phyloP scores from a whole-genome alignment of 1,284 basidiomycete species.

The Phlebopus sp. region DNA sequence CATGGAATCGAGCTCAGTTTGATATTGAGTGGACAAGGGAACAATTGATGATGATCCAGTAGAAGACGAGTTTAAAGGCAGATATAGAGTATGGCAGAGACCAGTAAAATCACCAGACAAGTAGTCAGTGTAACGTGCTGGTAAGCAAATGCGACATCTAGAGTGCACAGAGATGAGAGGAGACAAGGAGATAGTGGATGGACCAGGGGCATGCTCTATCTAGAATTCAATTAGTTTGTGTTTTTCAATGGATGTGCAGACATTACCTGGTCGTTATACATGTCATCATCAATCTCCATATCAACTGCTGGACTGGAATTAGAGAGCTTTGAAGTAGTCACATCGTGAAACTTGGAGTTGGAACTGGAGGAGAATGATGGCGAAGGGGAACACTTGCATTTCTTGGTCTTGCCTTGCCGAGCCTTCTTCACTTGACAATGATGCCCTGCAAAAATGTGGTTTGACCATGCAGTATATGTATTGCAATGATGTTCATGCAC shows the following conservation, averaged over 20 bases:
- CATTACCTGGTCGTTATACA: too few species aligned
- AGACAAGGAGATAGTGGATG: neutral
- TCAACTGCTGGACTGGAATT: neutral
- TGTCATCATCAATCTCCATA: too few species aligned
- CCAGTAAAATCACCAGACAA: neutral
- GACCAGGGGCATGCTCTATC: neutral
- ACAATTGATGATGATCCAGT: neutral
- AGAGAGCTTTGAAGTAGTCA: too few species aligned
- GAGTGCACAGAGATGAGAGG: neutral
- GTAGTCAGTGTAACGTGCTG: neutral
- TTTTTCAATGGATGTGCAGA: neutral
- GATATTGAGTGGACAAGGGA: neutral
- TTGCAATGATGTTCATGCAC: neutral
- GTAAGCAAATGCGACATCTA: constrained; percentile 1
- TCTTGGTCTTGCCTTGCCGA: neutral
- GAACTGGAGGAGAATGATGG: neutral
- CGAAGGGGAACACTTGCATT: neutral
- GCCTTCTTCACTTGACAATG: neutral
- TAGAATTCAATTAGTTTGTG: neutral
- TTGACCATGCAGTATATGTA: too few species aligned
- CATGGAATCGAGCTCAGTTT: neutral
- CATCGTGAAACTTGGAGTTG: neutral
- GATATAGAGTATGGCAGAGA: neutral
- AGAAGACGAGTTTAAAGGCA: neutral
- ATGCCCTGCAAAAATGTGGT: neutral